Evolutionary conservation across 2,329 filamentous ascomycete species (phyloP), one percentile per base, ranked within the genome.

Genomic region (Diaporthe sp.): DNA sequence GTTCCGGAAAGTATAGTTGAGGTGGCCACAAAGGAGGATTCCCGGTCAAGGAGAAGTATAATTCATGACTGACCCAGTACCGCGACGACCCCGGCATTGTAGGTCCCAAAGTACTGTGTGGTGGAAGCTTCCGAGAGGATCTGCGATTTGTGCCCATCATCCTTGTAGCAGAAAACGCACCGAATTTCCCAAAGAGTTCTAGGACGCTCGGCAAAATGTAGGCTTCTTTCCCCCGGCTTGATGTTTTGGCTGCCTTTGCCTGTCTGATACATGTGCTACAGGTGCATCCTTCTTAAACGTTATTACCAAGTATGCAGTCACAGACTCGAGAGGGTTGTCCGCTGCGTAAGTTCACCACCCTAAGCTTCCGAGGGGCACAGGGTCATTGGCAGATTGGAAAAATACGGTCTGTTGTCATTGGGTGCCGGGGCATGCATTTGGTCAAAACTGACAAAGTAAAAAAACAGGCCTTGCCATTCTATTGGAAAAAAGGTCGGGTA

Each of bases 381-480:
- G 19, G 1, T 28, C 19, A 10, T 37, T 5, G 25, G 25, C 46
- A 19, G 34, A 31, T 68, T 53, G 13, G 5, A 13, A 31, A 12
- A 3, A 39, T 12, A 2, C 2, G 6, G 5, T 4, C 34, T 4
- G 22, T 15, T 25, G 31, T 12, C 13, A 15, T 8, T 46, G 10
- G 13, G 34, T 15, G 3, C 39, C 15, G 15, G 3, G n/a, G n/a
- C 10, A 25, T 28, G n/a, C 17, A n/a, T 10, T 0, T 39, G 28
- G 6, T 25, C 34, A 22, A 19, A 12, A 31, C 44, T 51, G 25
- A 61, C 31, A 15, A 19, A 22, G 13, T 12, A 19, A 19, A 13
- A 31, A 10, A 22, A n/a, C 10, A 72, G 57, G 44, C 70, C 42
- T 9, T 61, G 22, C 70, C 70, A 28, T 72, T 25, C 8, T 72